Percentiles rank a stretch among this genome's conserved stretches.
phyloP scores from a whole-genome alignment of 352 stramenopile genomes.

The Globisporangium camurandrum region DNA sequence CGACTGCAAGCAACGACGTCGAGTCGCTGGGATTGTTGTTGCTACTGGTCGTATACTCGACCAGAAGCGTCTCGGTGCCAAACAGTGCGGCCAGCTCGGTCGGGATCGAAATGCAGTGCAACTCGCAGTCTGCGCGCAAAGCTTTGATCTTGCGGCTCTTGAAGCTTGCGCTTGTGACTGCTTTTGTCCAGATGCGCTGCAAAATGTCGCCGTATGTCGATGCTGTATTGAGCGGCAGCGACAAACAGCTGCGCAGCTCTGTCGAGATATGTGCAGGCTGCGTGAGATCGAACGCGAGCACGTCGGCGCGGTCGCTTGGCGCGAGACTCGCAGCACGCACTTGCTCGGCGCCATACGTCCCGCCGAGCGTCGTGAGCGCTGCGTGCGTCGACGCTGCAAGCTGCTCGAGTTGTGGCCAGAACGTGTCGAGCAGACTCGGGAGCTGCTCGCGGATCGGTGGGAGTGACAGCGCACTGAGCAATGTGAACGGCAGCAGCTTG shows the following conservation, averaged over 20 bases:
- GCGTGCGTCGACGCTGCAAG: slow-evolving; percentile 19
- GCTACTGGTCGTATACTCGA: slow-evolving; percentile 19
- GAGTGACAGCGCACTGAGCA: slow-evolving; percentile 62
- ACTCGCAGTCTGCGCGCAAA: slow-evolving; percentile 12
- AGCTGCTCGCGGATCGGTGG: slow-evolving; percentile 42
- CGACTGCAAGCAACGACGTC: background rate
- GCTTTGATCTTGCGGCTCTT: slow-evolving; percentile 28
- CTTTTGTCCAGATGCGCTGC: slow-evolving; percentile 33
- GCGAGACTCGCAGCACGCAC: background rate
- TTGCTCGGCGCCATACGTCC: background rate
- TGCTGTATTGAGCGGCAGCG: slow-evolving; percentile 7
- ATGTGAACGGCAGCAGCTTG: slow-evolving; percentile 67
- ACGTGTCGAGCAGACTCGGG: slow-evolving; percentile 23
- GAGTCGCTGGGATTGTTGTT: background rate
- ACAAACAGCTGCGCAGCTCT: slow-evolving; percentile 24
- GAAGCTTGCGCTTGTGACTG: slow-evolving; percentile 16
- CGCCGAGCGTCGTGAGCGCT: slow-evolving; percentile 2
- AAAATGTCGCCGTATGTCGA: slow-evolving; percentile 30
- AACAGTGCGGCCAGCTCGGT: slow-evolving; percentile 37
- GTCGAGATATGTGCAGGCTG: slow-evolving; percentile 18
- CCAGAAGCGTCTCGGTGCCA: slow-evolving; percentile 30
- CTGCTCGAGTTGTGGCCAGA: slow-evolving; percentile 41
- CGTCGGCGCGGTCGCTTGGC: background rate
- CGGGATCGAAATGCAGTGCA: slow-evolving; percentile 31
- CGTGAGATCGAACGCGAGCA: background rate